phyloP scores from a whole-genome alignment of 352 stramenopile species.

The Stephanocyclus meneghinianus region DNA sequence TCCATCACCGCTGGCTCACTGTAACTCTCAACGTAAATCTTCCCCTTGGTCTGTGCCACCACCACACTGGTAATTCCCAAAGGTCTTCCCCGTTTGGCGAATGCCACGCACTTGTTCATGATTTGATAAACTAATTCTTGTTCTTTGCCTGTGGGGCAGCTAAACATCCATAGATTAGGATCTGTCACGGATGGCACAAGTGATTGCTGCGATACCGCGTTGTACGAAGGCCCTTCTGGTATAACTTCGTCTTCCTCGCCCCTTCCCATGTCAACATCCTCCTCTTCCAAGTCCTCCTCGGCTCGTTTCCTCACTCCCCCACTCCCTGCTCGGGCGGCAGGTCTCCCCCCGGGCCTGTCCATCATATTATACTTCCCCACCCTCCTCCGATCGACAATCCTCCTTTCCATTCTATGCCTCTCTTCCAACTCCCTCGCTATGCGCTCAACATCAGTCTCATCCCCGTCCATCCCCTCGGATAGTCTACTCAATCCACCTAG shows the following conservation, averaged over 20 bases:
- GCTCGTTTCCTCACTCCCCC: neutral
- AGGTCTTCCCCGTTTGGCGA: constrained; percentile 69
- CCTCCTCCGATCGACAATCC: constrained; percentile 43
- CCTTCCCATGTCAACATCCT: constrained; percentile 10
- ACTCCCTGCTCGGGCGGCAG: neutral
- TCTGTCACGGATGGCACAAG: constrained; percentile 81
- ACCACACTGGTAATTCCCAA: constrained; percentile 81
- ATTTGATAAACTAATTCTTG: constrained; percentile 82
- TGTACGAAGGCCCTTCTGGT: constrained; percentile 38
- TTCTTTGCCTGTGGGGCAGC: constrained; percentile 78
- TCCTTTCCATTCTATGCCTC: constrained; percentile 64
- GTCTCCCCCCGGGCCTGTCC: constrained; percentile 3
- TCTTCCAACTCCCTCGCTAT: constrained; percentile 74
- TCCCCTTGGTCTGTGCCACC: constrained; percentile 76
- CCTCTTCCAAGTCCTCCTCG: constrained; percentile 20
- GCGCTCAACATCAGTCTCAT: constrained; percentile 45
- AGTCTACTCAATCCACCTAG: constrained; percentile 39
- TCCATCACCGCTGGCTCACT: constrained; percentile 81
- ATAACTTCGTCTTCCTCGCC: constrained; percentile 31
- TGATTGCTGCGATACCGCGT: constrained; percentile 78
- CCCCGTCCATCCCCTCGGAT: constrained; percentile 33
- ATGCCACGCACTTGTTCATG: constrained; percentile 84
- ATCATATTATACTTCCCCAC: constrained; percentile 14
- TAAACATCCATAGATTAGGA: constrained; percentile 83
- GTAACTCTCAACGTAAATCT: constrained; percentile 84